Evolutionary conservation across 306 rosid genomes (phyloP), one percentile per base, ranked within the genome.

Genomic region (Cicer judaicum): DNA sequence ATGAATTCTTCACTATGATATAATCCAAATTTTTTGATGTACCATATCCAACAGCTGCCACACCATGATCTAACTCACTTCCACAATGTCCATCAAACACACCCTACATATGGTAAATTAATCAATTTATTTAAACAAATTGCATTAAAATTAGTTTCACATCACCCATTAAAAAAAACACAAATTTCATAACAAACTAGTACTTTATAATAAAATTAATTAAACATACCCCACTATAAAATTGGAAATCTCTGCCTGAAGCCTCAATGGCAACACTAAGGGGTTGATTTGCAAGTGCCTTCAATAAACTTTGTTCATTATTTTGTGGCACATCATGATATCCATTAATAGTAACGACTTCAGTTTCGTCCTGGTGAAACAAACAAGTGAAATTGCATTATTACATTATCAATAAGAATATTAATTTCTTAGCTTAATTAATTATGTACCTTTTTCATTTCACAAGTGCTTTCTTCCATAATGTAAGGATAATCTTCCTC

Each of bases 201-300:
- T 3, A 13, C 15, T 13, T 40, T 11, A 49, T 5, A 11, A 8
- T 44, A 49, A 39, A 65, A 59, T 36, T 13, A 36, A 54, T 38
- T 15, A 47, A 62, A 69, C 72, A 75, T 80, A 94, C 96, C 87
- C 97, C 99, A 8, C 91, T 87, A 36, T 92, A 95, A 63, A 95
- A 95, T 80, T 95, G 99, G 86, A 95, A 90, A 81, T 92, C 95
- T 72, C 93, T 87, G 68, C 83, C 81, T 3, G 95, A 87, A 46
- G 99, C 99, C 13, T 92, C 99, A 50, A 95, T 89, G 44, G 93
- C 98, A 12, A 95, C 84, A 46, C 97, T 95, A 46, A 95, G 82
- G 56, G 99, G 99, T 72, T 95, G 99, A 77, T 89, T 86, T 73
- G 96, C 96, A 64, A 92, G 85, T 60, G 97, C 99, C 78, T 92